These are phyloP conservation scores for Rhizopus stolonifer DNA, from an alignment of 371 early-diverging fungal species.

Conservation along the genomic window DNA sequence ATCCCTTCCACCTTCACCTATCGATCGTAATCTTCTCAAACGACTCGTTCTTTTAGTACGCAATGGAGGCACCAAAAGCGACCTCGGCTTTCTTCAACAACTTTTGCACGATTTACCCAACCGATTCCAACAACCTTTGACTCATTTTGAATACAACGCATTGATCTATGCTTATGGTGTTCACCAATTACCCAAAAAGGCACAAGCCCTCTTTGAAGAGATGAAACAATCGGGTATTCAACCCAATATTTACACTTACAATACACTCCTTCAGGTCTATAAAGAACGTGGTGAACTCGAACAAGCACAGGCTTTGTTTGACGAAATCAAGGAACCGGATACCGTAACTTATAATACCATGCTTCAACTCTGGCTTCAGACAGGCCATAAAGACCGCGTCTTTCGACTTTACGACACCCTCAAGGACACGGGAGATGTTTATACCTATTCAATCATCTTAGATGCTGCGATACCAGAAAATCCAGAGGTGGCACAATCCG, in stretches of 20 bases:
- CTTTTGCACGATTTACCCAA: conserved; percentile 28
- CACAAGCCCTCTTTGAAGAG: conserved; percentile 20
- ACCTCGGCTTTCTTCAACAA: conserved; percentile 26
- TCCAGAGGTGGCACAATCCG: conserved; percentile 14
- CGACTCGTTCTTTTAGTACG: conserved; percentile 23
- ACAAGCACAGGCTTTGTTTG: conserved; percentile 29
- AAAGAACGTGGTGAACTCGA: conserved; percentile 39
- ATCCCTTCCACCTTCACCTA: neutral
- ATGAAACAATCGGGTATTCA: conserved; percentile 31
- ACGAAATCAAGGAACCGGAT: conserved; percentile 48
- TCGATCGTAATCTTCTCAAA: conserved; percentile 23
- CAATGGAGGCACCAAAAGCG: conserved; percentile 16
- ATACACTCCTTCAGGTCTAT: conserved; percentile 52
- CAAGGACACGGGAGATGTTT: conserved; percentile 28
- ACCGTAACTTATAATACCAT: conserved; percentile 49
- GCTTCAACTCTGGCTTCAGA: conserved; percentile 25
- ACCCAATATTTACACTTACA: conserved; percentile 43
- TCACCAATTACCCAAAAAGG: conserved; percentile 26
- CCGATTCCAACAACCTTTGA: conserved; percentile 14
- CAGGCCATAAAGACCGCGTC: conserved; percentile 14
- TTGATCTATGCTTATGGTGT: conserved; percentile 40
- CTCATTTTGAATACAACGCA: conserved; percentile 40
- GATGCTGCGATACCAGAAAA: conserved; percentile 32
- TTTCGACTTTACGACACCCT: conserved; percentile 25
- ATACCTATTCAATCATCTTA: conserved; percentile 51